Percentiles rank a stretch among this genome's conserved stretches.
phyloP scores from a whole-genome alignment of 306 rosid genomes.

The Gastrolobium villosum region DNA sequence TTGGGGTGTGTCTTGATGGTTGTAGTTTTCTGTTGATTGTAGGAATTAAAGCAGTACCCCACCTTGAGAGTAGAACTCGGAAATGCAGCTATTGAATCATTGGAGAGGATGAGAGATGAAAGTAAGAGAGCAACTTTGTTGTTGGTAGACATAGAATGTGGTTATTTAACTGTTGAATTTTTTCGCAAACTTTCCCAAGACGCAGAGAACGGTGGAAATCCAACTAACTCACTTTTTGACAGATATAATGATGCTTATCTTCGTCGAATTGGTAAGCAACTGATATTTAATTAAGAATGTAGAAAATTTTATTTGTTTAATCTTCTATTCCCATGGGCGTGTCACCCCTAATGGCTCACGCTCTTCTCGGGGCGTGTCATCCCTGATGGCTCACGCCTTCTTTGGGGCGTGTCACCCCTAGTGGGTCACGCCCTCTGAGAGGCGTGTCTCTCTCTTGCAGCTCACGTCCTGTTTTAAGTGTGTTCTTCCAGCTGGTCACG shows the following conservation, averaged over 20 bases:
- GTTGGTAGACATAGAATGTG: constrained; percentile 91
- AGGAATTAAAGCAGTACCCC: constrained; percentile 97
- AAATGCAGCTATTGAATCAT: constrained; percentile 85
- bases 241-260: constrained; percentile 94
- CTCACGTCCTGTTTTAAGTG: too few species aligned
- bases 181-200: constrained; percentile 99
- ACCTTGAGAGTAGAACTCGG: constrained; percentile 89
- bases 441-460: too few species aligned
- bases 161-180: constrained; percentile 92
- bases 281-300: background rate
- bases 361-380: too few species aligned
- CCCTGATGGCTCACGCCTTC: too few species aligned
- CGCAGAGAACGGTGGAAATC: constrained; percentile 96
- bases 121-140: constrained; percentile 90
- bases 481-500: too few species aligned
- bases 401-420: too few species aligned
- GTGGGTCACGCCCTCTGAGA: too few species aligned
- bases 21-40: constrained; percentile 34
- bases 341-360: too few species aligned
- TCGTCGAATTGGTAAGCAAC: constrained; percentile 80
- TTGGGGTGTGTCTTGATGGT: constrained; percentile 13
- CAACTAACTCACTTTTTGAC: constrained; percentile 90
- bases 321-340: constrained; percentile 10
- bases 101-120: constrained; percentile 90
- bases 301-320: background rate